phyloP scores from a whole-genome alignment of 805 yeast genomes.

The Cyberlindnera bimundalis region DNA sequence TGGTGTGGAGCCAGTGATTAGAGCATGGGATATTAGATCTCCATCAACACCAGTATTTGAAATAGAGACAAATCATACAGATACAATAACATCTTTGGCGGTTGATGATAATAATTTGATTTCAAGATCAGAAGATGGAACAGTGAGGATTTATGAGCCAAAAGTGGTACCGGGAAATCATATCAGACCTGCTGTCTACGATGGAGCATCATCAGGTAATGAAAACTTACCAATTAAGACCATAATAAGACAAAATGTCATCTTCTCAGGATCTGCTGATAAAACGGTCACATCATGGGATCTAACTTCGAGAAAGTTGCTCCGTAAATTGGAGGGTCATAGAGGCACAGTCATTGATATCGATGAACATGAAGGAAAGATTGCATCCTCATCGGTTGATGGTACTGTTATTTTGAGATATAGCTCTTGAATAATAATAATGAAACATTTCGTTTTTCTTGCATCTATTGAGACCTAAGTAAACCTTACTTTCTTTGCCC shows the following conservation, averaged over 20 bases:
- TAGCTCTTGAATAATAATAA: too few species aligned
- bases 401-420: constrained; percentile 50
- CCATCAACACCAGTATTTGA: constrained; percentile 42
- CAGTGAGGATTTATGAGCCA: constrained; percentile 55
- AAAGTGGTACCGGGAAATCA: constrained; percentile 33
- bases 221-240: constrained; percentile 53
- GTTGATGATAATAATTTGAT: constrained; percentile 43
- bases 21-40: constrained; percentile 55
- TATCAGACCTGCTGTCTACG: constrained; percentile 44
- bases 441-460: too few species aligned
- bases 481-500: constrained; percentile 14
- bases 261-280: constrained; percentile 62
- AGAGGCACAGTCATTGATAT: constrained; percentile 59
- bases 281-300: constrained; percentile 60
- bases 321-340: constrained; percentile 56
- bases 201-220: constrained; percentile 53
- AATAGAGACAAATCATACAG: constrained; percentile 41
- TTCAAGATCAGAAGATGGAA: constrained; percentile 55
- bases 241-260: constrained; percentile 39
- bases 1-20: constrained; percentile 66
- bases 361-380: constrained; percentile 41
- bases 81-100: constrained; percentile 55
- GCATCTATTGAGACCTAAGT: too few species aligned
- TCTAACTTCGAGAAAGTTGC: constrained; percentile 42
- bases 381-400: constrained; percentile 53